Evolutionary conservation across 306 rosid species (phyloP).

Genomic region (Parietaria judaica): DNA sequence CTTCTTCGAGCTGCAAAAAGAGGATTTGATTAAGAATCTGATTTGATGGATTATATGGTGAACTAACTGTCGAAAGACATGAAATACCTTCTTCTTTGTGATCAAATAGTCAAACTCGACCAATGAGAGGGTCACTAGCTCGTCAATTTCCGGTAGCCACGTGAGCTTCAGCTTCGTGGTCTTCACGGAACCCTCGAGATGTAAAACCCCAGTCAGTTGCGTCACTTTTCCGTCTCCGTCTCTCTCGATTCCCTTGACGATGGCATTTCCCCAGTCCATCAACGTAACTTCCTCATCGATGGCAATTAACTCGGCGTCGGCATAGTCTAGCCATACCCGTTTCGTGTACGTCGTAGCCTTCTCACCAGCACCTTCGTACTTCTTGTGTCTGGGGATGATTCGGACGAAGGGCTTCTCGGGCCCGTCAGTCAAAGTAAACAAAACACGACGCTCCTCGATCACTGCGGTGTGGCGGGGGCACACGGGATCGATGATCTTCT

Average conservation of each 20-base stretch:
- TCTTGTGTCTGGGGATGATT: conserved; percentile 83
- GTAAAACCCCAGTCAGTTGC: conserved; percentile 64
- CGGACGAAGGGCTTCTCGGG: conserved; percentile 70
- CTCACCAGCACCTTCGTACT: conserved; percentile 77
- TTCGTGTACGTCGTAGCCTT: conserved; percentile 66
- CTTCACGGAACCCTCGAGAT: conserved; percentile 89
- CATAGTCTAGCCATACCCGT: conserved; percentile 63
- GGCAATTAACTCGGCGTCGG: conserved; percentile 57
- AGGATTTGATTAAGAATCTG: background rate
- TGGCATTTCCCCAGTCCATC: conserved; percentile 98
- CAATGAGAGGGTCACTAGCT: conserved; percentile 62
- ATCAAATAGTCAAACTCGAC: conserved; percentile 81
- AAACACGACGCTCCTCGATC: conserved; percentile 51
- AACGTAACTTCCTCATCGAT: conserved; percentile 76
- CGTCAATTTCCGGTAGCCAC: conserved; percentile 75
- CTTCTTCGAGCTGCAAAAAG: conserved; percentile 79
- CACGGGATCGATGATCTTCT: conserved; percentile 89
- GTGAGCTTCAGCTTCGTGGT: conserved; percentile 86
- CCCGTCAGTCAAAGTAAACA: conserved; percentile 71
- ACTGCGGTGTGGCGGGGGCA: conserved; percentile 93
- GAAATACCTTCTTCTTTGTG: conserved; percentile 85
- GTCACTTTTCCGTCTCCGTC: conserved; percentile 61
- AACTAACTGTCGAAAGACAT: background rate
- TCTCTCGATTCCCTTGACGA: conserved; percentile 56
- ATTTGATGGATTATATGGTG: background rate